Percentiles rank a stretch among this genome's conserved stretches.
Evolutionary conservation across 2,329 filamentous ascomycete genomes (phyloP).

Genomic region (Lachnellula cervina): DNA sequence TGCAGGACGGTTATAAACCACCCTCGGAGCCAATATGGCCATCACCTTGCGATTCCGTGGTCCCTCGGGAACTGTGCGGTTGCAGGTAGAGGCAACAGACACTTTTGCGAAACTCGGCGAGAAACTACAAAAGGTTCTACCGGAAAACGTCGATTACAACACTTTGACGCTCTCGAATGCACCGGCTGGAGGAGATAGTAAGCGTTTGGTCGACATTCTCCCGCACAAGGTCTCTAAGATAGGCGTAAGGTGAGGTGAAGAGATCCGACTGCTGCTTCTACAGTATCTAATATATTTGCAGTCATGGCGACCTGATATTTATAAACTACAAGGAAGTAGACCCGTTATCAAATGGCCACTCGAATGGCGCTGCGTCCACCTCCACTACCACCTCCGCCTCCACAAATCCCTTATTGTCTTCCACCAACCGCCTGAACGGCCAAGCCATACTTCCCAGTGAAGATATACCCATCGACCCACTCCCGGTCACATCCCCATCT

Average conservation of each 20-base stretch:
- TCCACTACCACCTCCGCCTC: constrained; percentile 28
- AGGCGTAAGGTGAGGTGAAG: constrained; percentile 49
- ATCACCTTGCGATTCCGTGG: constrained; percentile 49
- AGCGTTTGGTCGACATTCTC: constrained; percentile 53
- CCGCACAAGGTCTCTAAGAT: constrained; percentile 53
- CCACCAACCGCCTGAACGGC: constrained; percentile 70
- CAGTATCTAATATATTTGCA: constrained; percentile 31
- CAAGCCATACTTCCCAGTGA: constrained; percentile 67
- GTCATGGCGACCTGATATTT: constrained; percentile 89
- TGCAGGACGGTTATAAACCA: background rate
- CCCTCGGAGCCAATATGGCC: background rate
- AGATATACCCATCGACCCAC: constrained; percentile 58
- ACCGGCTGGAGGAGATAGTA: constrained; percentile 53
- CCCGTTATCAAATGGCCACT: constrained; percentile 38
- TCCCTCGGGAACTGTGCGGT: constrained; percentile 86
- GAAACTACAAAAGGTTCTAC: constrained; percentile 53
- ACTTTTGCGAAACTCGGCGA: constrained; percentile 62
- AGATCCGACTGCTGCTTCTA: background rate
- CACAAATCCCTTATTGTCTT: constrained; percentile 30
- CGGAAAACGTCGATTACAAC: constrained; percentile 55
- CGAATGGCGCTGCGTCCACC: constrained; percentile 34
- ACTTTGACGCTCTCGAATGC: constrained; percentile 59
- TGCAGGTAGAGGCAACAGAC: constrained; percentile 69
- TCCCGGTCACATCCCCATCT: constrained; percentile 48
- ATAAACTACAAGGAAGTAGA: constrained; percentile 67